Conservation (phyloP, 495 filamentous ascomycete genomes). For the Neurospora sublineolata region DNA sequence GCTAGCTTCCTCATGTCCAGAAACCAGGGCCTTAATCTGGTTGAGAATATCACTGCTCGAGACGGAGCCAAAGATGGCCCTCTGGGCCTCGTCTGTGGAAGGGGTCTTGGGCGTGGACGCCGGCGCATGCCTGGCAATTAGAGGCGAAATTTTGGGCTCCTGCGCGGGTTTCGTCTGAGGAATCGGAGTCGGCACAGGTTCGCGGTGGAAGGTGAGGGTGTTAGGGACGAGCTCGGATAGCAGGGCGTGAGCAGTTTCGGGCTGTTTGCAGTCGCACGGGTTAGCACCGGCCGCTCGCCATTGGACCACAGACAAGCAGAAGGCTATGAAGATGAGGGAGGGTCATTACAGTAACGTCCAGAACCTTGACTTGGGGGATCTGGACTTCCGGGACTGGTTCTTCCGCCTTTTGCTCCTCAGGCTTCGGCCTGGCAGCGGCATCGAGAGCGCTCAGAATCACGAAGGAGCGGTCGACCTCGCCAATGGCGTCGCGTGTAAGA, state of each 20-base stretch:
- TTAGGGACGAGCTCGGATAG: slow-evolving; percentile 83
- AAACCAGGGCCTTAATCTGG: slow-evolving; percentile 19
- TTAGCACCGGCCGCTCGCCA: background rate
- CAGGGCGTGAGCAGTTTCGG: slow-evolving; percentile 61
- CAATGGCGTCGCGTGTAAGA: slow-evolving; percentile 27
- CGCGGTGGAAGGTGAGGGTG: slow-evolving; percentile 80
- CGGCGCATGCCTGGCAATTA: slow-evolving; percentile 4
- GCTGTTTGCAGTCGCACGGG: slow-evolving; percentile 38
- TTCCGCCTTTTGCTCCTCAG: background rate
- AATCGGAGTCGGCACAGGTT: slow-evolving; percentile 23
- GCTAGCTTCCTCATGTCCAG: slow-evolving; percentile 17
- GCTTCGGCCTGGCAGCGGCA: background rate
- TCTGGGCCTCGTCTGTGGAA: background rate
- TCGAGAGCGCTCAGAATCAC: slow-evolving; percentile 9
- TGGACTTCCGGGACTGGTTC: background rate
- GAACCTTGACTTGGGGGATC: background rate
- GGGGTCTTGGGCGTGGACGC: background rate
- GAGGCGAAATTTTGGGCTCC: slow-evolving; percentile 8
- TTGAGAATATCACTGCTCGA: slow-evolving; percentile 23
- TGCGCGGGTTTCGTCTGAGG: background rate
- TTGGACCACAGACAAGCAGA: background rate
- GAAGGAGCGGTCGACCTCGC: slow-evolving; percentile 30
- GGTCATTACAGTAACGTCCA: slow-evolving; percentile 5
- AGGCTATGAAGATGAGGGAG: background rate
- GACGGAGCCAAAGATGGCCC: slow-evolving; percentile 34